phyloP scores from a whole-genome alignment of 805 yeast genomes.

The Yamadazyma phyllophila region DNA sequence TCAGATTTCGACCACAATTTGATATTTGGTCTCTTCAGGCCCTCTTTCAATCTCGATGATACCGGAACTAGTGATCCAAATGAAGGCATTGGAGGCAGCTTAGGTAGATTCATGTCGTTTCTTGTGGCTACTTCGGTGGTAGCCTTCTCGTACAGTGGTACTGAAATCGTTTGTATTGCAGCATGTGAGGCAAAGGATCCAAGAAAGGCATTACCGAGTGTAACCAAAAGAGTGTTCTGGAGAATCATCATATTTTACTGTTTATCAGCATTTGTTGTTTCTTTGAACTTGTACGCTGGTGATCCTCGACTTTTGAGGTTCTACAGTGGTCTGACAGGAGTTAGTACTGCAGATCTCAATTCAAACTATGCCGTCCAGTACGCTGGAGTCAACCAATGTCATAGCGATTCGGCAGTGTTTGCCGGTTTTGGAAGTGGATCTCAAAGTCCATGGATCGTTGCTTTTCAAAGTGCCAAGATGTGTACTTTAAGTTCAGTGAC shows the following conservation, averaged over 20 bases:
- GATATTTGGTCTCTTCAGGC: conserved; percentile 71
- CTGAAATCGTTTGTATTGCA: conserved; percentile 79
- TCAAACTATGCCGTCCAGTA: conserved; percentile 29
- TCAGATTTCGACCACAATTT: conserved; percentile 47
- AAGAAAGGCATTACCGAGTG: conserved; percentile 70
- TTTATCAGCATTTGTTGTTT: conserved; percentile 64
- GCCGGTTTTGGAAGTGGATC: conserved; percentile 40
- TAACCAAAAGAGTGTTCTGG: conserved; percentile 73
- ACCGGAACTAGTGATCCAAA: conserved; percentile 42
- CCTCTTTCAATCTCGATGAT: conserved; percentile 66
- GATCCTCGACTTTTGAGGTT: conserved; percentile 70
- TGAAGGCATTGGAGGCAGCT: conserved; percentile 58
- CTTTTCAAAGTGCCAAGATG: conserved; percentile 37
- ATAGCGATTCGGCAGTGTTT: conserved; percentile 19
- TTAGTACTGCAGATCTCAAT: conserved; percentile 18
- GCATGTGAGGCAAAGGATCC: conserved; percentile 88
- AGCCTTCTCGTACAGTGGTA: conserved; percentile 76
- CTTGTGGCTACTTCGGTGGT: conserved; percentile 62
- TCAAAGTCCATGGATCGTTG: conserved; percentile 47
- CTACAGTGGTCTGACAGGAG: conserved; percentile 37
- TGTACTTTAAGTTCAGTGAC: conserved; percentile 37
- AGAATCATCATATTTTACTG: conserved; percentile 65
- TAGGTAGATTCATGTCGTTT: conserved; percentile 61
- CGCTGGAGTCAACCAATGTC: conserved; percentile 38
- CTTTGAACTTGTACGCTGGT: conserved; percentile 72